Evolutionary conservation across 1,139 yeast genomes (phyloP), one percentile per base, ranked within the genome.

Genomic region (Pichia cactophila): DNA sequence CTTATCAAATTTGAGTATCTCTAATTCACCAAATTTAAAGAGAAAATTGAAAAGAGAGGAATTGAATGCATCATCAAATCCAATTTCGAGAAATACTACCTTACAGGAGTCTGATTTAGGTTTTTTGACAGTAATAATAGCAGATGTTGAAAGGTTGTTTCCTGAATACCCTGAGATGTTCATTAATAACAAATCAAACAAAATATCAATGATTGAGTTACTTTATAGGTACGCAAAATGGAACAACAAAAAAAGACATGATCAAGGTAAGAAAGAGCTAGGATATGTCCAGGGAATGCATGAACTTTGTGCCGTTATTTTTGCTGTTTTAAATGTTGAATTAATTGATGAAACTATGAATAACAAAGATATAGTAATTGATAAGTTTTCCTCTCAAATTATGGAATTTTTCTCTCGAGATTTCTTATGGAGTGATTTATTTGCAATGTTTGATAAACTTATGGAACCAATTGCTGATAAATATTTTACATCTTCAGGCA

Each of bases 231-330:
- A 80, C 80, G 65, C 77, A 43, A 75, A 75, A 58, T 51, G 52
- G 52, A 33, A 44, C 1, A 47, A 51, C 38, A 36, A 49, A 9
- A 68, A 75, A 49, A 78, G 79, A 57, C 62, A 61, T 20, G 69
- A 73, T n/a, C 43, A 47, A 26, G 49, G 45, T 4, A 42, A 44
- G n/a, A 51, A 51, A 41, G 41, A 45, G 43, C 16, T 51, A 6
- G 77, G 80, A 2, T 83, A 83, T 61, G 81, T 78, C 57, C 90
- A 83, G 60, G 90, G 90, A 0, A 70, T 78, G 54, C 90, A 83
- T 63, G 90, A 83, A 60, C 69, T 83, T 14, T 68, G 81, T 54
- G 89, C 87, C 1, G 61, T 81, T 50, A 68, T 83, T 2, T 81
- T 74, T 59, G 64, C 78, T 3, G 54, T 56, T 14, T 42, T 56